Percentiles rank a stretch among this genome's conserved stretches.
phyloP scores from a whole-genome alignment of 768 basidiomycete species.

The Strobilomyces dryophilus region DNA sequence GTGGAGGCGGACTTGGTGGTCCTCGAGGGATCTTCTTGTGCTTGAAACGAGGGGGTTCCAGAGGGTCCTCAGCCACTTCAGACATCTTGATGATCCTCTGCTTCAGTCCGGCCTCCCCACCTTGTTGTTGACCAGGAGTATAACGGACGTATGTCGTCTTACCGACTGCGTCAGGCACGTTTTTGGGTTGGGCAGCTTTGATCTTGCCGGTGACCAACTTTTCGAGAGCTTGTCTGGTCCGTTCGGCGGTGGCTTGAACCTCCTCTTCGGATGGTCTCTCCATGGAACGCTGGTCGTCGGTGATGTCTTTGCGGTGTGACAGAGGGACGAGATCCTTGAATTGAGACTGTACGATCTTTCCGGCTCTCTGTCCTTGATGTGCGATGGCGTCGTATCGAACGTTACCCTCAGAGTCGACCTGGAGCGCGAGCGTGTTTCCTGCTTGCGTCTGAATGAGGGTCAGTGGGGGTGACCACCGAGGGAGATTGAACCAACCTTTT shows the following conservation, averaged over 20 bases:
- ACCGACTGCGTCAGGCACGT: conserved; percentile 80
- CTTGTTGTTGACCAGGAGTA: conserved; percentile 88
- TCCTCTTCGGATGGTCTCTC: conserved; percentile 94
- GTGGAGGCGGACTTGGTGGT: conserved; percentile 94
- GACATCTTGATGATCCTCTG: conserved; percentile 99
- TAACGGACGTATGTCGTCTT: conserved; percentile 92
- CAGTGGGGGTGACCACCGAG: not conserved
- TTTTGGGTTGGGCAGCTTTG: conserved; percentile 97
- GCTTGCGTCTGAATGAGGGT: conserved; percentile 62
- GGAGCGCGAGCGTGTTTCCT: conserved; percentile 93
- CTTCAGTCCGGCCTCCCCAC: conserved; percentile 60
- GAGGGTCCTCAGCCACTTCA: conserved; percentile 93
- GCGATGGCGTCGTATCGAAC: conserved; percentile 98
- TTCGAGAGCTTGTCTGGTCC: conserved; percentile 87
- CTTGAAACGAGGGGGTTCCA: conserved; percentile 97
- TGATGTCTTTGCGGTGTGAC: conserved; percentile 81
- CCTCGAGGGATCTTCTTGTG: conserved; percentile 98
- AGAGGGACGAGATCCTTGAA: conserved; percentile 98
- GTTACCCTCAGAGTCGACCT: conserved; percentile 95
- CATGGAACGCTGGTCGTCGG: conserved; percentile 68
- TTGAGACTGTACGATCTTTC: conserved; percentile 86
- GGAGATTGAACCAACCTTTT: conserved; percentile 60
- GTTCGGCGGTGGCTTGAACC: conserved; percentile 85
- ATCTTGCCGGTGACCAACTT: conserved; percentile 94
- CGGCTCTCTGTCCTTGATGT: conserved; percentile 86